A percentile compares a stretch with the other conserved stretches of the same genome.
These are phyloP conservation scores for Backusella tarrabulga DNA, from an alignment of 192 early-diverging fungal species.

Conservation along the genomic window DNA sequence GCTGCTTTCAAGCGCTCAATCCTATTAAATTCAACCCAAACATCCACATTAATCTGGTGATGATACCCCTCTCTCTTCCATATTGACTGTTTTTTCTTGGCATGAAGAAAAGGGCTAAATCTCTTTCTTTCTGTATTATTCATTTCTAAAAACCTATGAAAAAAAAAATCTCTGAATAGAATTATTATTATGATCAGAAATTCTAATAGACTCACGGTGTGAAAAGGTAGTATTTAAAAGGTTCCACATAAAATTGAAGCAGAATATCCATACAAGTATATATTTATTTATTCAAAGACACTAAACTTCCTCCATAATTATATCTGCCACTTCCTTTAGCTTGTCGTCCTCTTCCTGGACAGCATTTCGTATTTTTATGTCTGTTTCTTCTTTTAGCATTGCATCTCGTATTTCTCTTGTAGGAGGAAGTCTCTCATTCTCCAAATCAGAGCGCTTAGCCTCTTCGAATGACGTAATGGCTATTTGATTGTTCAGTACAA, in stretches of 20 bases:
- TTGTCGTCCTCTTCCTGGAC: conserved; percentile 31
- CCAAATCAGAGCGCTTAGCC: conserved; percentile 84
- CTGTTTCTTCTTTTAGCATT: conserved; percentile 29
- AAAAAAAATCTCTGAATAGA: too few species aligned
- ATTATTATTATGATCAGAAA: too few species aligned
- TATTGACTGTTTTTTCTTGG: too few species aligned
- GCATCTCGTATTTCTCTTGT: conserved; percentile 51
- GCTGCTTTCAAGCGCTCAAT: too few species aligned
- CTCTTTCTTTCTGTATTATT: too few species aligned
- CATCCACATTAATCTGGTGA: too few species aligned
- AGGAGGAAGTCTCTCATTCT: conserved; percentile 93
- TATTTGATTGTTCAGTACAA: conserved; percentile 13
- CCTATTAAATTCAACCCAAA: too few species aligned
- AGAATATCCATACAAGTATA: background rate
- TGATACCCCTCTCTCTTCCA: too few species aligned
- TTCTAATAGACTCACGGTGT: too few species aligned
- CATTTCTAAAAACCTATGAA: too few species aligned
- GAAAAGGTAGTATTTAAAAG: too few species aligned
- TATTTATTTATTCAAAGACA: background rate
- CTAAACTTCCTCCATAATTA: conserved; percentile 20
- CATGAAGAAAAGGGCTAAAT: too few species aligned
- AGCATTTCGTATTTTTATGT: conserved; percentile 35
- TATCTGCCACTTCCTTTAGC: conserved; percentile 32
- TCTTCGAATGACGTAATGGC: conserved; percentile 92
- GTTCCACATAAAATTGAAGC: background rate